A percentile compares a stretch with the other conserved stretches of the same genome.
phyloP scores from a whole-genome alignment of 106 monocot genomes.

The Vanilla planifolia region DNA sequence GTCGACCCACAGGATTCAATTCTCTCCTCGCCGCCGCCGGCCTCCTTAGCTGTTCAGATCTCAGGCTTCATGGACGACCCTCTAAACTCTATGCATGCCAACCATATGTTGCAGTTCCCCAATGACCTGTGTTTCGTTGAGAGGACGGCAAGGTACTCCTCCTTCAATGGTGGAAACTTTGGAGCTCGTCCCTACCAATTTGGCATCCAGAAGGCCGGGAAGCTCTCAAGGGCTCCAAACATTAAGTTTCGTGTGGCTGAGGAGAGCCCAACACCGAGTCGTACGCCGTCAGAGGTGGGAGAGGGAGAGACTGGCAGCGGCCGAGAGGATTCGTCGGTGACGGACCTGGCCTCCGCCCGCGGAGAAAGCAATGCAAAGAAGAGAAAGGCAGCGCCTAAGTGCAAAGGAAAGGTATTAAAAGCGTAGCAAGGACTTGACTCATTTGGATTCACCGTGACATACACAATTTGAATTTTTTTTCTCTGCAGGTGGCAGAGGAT shows the following conservation, averaged over 20 bases:
- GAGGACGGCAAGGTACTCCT: constrained; percentile 58
- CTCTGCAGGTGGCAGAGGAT: neutral
- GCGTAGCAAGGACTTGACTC: neutral
- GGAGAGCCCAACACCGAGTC: neutral
- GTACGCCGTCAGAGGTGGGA: neutral
- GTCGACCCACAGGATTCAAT: neutral
- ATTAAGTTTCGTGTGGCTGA: constrained; percentile 33
- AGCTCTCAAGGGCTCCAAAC: constrained; percentile 52
- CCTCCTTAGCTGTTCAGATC: neutral
- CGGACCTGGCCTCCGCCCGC: neutral
- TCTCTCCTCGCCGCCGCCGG: neutral
- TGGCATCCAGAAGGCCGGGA: constrained; percentile 20
- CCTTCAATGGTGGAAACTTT: constrained; percentile 24
- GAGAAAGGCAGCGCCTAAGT: constrained; percentile 33
- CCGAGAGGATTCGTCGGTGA: constrained; percentile 17
- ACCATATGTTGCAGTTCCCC: constrained; percentile 13
- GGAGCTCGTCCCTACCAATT: constrained; percentile 18
- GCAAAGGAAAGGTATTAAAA: constrained; percentile 36
- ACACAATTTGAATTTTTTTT: neutral
- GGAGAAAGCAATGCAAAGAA: constrained; percentile 33
- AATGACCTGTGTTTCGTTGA: constrained; percentile 38
- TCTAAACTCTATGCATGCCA: constrained; percentile 1
- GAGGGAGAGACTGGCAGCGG: constrained; percentile 12
- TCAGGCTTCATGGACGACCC: neutral
- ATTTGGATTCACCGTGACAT: neutral